Base-by-base conservation (phyloP, 129 eudicot species). In the Calendula officinalis region DNA sequence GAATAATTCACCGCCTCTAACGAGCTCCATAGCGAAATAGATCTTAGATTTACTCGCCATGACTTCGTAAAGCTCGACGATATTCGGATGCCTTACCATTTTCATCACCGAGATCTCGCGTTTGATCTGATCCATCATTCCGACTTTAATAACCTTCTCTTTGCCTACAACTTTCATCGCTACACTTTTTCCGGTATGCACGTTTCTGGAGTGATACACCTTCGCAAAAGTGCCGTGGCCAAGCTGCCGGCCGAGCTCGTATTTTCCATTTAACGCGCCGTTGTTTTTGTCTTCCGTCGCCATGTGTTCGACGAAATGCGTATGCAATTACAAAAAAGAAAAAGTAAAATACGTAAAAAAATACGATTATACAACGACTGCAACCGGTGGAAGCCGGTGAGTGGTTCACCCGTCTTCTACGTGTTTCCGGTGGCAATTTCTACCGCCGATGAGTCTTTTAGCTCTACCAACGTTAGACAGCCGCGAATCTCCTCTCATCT, bases 361-460 rank as follows among this genome's bases (percentile, higher is more conserved):
- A 40, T 22, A 10, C 37, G 14, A 43, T 7, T 3, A 9, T 10
- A 61, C 51, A 40, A 54, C 30, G 30, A 60, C 9, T 42, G 66
- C 2, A 55, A 44, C 5, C 15, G 17, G 44, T 3, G 22, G n/a
- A 17, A 59, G 69, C 76, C 76, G 76, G 30, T 2, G 30, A 22
- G 30, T 22, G 30, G 30, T 22, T 22, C 30, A 22, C 30, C 30
- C 30, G 30, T 71, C 76, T 62, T 71, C 76, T 0, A 72, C 77
- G 70, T 72, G 70, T 72, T 72, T 72, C 15, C 77, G 77, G 77
- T 72, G 77, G 70, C 77, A 72, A 44, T 39, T 63, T 34, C 77
- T 63, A 70, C 77, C 70, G 57, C 77, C 77, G 56, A 62, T 53
- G 2, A 47, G 57, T 62, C 69, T 44, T 42, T 72, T 72, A 8